Conservation (phyloP, 2,329 filamentous ascomycete species). For the Aspergillus thermomutatus region DNA sequence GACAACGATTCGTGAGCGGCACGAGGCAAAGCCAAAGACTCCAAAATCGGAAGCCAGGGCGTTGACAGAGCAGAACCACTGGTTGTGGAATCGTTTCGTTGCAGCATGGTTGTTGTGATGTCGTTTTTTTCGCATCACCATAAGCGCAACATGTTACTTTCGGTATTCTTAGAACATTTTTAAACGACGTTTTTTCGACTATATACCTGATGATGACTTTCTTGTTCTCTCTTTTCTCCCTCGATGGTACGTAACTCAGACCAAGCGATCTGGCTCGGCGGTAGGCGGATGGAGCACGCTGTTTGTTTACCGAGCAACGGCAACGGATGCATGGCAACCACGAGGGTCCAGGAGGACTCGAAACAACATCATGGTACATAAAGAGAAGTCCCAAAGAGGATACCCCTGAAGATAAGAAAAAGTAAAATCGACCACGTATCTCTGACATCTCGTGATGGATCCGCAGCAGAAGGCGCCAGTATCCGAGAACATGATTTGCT, state of each 20-base stretch:
- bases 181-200: background rate
- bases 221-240: background rate
- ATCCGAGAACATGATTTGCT: background rate
- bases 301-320: background rate
- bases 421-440: background rate
- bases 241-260: too few relatives aligned
- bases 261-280: background rate
- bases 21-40: conserved; percentile 51
- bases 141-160: background rate
- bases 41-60: background rate
- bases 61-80: background rate
- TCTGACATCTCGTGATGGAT: background rate
- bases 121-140: background rate
- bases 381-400: background rate
- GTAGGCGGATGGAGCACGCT: background rate
- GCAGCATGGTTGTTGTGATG: conserved; percentile 9
- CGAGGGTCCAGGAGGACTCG: background rate
- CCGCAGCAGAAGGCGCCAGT: background rate
- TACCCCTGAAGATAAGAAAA: background rate
- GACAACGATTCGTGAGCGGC: conserved; percentile 66
- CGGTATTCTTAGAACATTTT: background rate
- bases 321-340: background rate
- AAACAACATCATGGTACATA: background rate
- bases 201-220: background rate
- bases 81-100: background rate